Evolutionary conservation across 108 stramenopile species (phyloP).

Genomic region (Fistulifera pelliculosa): DNA sequence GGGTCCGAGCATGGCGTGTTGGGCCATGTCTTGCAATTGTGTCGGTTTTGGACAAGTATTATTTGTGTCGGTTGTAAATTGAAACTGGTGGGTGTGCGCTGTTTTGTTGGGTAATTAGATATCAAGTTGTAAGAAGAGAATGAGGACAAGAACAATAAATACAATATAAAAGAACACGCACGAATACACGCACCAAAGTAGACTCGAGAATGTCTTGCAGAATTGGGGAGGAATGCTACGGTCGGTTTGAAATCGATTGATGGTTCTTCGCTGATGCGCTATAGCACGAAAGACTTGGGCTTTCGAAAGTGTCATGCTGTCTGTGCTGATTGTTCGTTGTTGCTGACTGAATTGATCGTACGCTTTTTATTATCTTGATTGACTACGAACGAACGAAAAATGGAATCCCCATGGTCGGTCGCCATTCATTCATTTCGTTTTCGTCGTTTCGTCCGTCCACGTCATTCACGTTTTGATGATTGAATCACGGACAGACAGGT

Average conservation of each 20-base stretch:
- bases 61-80: conserved; percentile 82
- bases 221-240: conserved; percentile 30
- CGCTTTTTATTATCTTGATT: too few species aligned
- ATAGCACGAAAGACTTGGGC: conserved; percentile 54
- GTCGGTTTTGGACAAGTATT: conserved; percentile 44
- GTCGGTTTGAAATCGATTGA: conserved; percentile 55
- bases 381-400: too few species aligned
- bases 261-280: conserved; percentile 39
- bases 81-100: conserved; percentile 76
- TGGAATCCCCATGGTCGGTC: too few species aligned
- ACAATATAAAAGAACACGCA: not conserved
- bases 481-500: too few species aligned
- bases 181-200: conserved; percentile 42
- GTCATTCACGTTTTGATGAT: too few species aligned
- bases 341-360: too few species aligned
- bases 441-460: too few species aligned
- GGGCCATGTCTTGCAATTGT: conserved; percentile 36
- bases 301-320: not conserved
- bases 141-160: not conserved
- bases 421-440: too few species aligned
- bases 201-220: conserved; percentile 48
- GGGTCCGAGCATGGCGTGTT: conserved; percentile 65
- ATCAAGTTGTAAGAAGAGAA: too few species aligned
- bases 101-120: conserved; percentile 2
- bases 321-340: too few species aligned